These are phyloP conservation scores for Acer campestre DNA, from an alignment of 345 rosid species.

Conservation along the genomic window DNA sequence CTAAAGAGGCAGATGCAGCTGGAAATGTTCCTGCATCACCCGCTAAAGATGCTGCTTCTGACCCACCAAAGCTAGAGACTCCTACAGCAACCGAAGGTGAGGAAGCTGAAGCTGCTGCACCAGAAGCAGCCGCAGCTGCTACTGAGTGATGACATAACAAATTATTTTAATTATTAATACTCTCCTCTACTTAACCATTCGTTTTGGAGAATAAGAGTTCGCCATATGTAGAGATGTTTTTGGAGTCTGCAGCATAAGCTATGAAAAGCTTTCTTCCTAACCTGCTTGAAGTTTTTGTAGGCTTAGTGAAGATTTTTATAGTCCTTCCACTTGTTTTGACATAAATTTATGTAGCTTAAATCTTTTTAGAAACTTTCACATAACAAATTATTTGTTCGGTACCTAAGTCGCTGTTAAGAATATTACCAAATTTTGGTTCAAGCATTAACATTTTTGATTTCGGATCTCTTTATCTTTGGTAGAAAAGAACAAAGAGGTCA, in stretches of 20 bases:
- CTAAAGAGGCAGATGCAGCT: slow-evolving; percentile 31
- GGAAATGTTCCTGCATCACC: slow-evolving; percentile 36
- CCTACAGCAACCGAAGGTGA: slow-evolving; percentile 38
- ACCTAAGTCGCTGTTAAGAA: neutral
- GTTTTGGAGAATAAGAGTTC: slow-evolving; percentile 32
- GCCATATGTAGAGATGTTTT: slow-evolving; percentile 16
- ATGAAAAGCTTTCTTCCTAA: slow-evolving; percentile 17
- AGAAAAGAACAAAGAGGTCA: neutral
- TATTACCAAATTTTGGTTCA: neutral
- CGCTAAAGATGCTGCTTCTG: slow-evolving; percentile 40
- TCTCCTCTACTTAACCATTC: slow-evolving; percentile 5
- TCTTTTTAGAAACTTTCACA: neutral
- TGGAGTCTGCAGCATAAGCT: slow-evolving; percentile 9
- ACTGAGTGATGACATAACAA: slow-evolving; percentile 18
- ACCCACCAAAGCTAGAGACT: slow-evolving; percentile 36
- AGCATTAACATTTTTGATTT: neutral
- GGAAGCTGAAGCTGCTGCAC: slow-evolving; percentile 29
- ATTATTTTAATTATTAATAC: slow-evolving; percentile 14
- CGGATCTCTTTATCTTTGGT: neutral
- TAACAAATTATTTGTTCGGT: neutral
- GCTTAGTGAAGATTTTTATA: neutral
- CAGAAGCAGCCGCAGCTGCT: slow-evolving; percentile 31
- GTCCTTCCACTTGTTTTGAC: slow-evolving; percentile 5
- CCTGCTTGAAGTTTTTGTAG: slow-evolving; percentile 20
- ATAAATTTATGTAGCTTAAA: neutral